These are phyloP conservation scores for Blastomyces emzantsi DNA, from an alignment of 2,329 filamentous ascomycete species.

Conservation along the genomic window DNA sequence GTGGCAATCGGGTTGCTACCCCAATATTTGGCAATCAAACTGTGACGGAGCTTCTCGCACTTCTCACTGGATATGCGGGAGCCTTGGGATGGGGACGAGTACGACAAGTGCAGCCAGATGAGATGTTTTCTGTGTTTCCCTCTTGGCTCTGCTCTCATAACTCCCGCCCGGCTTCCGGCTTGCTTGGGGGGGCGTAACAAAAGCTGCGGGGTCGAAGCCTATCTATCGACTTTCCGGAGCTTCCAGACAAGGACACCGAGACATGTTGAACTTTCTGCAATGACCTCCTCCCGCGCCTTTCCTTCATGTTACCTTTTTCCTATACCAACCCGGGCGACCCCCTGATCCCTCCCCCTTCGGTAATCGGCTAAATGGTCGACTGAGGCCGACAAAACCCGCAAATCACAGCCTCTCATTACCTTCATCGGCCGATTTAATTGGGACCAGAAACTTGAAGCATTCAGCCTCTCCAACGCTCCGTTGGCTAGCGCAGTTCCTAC, in stretches of 20 bases:
- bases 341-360: not conserved
- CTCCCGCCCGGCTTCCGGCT: not conserved
- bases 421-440: not conserved
- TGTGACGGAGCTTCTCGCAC: too few species aligned
- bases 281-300: not conserved
- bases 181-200: not conserved
- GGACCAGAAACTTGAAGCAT: not conserved
- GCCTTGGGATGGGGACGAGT: slow-evolving; percentile 2
- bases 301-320: not conserved
- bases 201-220: not conserved
- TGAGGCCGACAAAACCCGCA: not conserved
- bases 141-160: not conserved
- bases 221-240: not conserved
- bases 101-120: slow-evolving; percentile 1
- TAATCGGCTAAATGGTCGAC: slow-evolving; percentile 1
- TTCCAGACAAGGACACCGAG: not conserved
- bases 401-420: not conserved
- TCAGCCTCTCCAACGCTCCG: not conserved
- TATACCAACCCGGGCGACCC: too few species aligned
- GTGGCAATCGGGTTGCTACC: not conserved
- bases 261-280: not conserved
- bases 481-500: not conserved
- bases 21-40: not conserved
- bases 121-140: slow-evolving; percentile 3
- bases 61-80: not conserved